phyloP scores from a whole-genome alignment of 108 stramenopile species.

The Pseudonitzschia multistriata region DNA sequence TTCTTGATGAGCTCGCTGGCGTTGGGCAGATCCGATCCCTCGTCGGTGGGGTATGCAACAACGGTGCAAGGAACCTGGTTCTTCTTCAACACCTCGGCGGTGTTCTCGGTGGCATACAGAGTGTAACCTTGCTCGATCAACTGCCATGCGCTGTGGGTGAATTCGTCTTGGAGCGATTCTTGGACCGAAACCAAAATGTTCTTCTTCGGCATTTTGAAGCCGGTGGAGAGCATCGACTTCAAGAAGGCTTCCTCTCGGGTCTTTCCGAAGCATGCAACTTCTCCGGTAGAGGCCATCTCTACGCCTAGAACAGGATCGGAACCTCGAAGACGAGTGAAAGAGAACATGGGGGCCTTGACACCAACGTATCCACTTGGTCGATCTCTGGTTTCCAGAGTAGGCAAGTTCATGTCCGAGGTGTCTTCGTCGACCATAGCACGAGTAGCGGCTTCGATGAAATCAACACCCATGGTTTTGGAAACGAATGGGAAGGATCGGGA shows the following conservation, averaged over 20 bases:
- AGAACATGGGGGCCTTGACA: slow-evolving; percentile 99
- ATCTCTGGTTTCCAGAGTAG: slow-evolving; percentile 80
- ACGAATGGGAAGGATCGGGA: slow-evolving; percentile 98
- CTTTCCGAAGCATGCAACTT: slow-evolving; percentile 98
- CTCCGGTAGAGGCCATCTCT: slow-evolving; percentile 99
- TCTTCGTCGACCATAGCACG: slow-evolving; percentile 83
- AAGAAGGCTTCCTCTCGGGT: slow-evolving; percentile 98
- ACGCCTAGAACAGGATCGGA: slow-evolving; percentile 98
- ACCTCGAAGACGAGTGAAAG: slow-evolving; percentile 96
- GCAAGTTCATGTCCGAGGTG: slow-evolving; percentile 87
- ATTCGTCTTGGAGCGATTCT: slow-evolving; percentile 75
- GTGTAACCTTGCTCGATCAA: slow-evolving; percentile 90
- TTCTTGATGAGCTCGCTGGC: slow-evolving; percentile 78
- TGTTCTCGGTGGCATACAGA: slow-evolving; percentile 86
- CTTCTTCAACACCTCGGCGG: slow-evolving; percentile 78
- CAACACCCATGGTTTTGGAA: slow-evolving; percentile 97
- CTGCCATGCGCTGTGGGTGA: slow-evolving; percentile 84
- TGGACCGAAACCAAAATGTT: slow-evolving; percentile 87
- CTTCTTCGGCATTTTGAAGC: slow-evolving; percentile 94
- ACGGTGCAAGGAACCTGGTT: slow-evolving; percentile 82
- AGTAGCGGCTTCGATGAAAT: slow-evolving; percentile 96
- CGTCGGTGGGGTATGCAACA: slow-evolving; percentile 84
- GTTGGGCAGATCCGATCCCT: slow-evolving; percentile 47
- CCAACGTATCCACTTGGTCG: slow-evolving; percentile 92
- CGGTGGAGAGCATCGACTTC: slow-evolving; percentile 91